These are phyloP conservation scores for Trichoderma virens DNA, from an alignment of 495 filamentous ascomycete species.

Conservation along the genomic window DNA sequence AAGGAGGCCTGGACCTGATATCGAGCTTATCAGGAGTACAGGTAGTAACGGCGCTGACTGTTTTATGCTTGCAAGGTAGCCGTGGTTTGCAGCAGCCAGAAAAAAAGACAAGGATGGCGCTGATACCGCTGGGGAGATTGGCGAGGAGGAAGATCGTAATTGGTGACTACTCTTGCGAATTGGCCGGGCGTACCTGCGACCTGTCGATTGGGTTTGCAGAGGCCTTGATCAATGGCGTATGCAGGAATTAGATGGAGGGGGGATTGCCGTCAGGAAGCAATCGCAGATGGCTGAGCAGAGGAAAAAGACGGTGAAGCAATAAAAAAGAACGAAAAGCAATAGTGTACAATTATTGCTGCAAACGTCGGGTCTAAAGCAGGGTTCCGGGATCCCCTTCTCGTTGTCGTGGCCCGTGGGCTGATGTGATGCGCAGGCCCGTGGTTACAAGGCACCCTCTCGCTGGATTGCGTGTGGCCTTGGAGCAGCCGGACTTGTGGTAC, in stretches of 20 bases:
- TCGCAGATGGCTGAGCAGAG: not conserved
- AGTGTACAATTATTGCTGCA: not conserved
- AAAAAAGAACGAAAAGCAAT: not conserved
- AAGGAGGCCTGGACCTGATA: not conserved
- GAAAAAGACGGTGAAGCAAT: not conserved
- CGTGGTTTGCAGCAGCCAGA: not conserved
- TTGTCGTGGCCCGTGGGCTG: not conserved
- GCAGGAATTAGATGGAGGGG: not conserved
- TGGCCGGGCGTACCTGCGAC: not conserved
- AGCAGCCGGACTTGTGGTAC: no score
- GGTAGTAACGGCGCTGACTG: not conserved
- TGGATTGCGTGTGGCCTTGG: no score
- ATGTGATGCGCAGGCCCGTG: constrained; percentile 1
- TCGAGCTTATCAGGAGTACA: not conserved
- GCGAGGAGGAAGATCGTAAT: not conserved
- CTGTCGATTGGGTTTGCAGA: not conserved
- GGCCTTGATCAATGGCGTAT: not conserved
- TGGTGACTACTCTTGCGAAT: not conserved
- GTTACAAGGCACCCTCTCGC: not conserved
- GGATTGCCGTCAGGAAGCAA: not conserved
- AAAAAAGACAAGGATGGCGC: not conserved
- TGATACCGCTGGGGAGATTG: not conserved
- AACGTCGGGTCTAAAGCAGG: not conserved
- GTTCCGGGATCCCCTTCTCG: not conserved
- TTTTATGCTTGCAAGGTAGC: not conserved